Conservation (phyloP, 2,329 filamentous ascomycete species). For the Pseudogymnoascus sp. region DNA sequence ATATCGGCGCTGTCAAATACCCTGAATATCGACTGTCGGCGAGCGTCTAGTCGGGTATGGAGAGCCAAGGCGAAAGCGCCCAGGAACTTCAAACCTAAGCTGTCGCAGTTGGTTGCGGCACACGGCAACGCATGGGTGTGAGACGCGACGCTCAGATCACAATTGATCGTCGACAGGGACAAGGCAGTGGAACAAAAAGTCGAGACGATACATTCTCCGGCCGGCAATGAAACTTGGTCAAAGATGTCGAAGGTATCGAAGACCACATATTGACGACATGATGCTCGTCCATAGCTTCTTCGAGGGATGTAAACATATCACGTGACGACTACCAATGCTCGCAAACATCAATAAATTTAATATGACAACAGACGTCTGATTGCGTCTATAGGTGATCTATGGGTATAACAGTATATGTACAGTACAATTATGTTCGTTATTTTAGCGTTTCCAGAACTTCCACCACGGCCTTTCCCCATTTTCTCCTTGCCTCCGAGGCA, state of each 20-base stretch:
- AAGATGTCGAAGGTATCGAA: not conserved
- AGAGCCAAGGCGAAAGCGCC: not conserved
- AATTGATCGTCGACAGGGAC: slow-evolving; percentile 1
- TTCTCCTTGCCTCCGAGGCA: slow-evolving; percentile 38
- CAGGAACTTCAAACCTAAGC: not conserved
- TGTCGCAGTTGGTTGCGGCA: not conserved
- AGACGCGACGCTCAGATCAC: slow-evolving; percentile 1
- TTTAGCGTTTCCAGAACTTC: slow-evolving; percentile 50
- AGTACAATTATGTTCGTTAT: slow-evolving; percentile 17
- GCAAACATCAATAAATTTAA: not conserved
- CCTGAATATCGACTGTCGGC: not conserved
- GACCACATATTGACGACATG: not conserved
- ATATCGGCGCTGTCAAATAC: not conserved
- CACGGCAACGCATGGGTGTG: not conserved
- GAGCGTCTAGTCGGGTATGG: not conserved
- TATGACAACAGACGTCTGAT: not conserved
- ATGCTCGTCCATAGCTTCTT: not conserved
- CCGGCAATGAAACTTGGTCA: not conserved
- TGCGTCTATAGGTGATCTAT: not conserved
- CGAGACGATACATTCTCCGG: not conserved
- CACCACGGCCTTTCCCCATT: slow-evolving; percentile 38
- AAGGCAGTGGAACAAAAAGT: slow-evolving; percentile 4
- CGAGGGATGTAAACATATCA: not conserved
- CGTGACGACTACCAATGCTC: not conserved
- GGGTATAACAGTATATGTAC: slow-evolving; percentile 7